Evolutionary conservation across 2,329 filamentous ascomycete species (phyloP), one percentile per base, ranked within the genome.

Genomic region (Pseudogymnoascus sp.): DNA sequence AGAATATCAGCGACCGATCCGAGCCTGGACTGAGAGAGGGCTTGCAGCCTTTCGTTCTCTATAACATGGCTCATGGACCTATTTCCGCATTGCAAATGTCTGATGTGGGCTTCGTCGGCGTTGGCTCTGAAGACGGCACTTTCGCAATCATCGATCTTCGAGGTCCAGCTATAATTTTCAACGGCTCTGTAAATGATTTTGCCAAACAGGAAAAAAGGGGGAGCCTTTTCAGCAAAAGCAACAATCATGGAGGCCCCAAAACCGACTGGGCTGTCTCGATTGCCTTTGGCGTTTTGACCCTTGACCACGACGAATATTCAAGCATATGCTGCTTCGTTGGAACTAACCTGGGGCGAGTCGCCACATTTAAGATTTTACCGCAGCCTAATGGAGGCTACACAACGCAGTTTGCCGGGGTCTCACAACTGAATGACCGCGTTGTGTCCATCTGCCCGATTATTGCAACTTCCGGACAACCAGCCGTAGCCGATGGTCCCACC

Each of bases 301-400:
- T 97, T 3, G 94, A 97, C 45, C 89, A 88, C n/a, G 93, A 97
- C 71, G 86, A 90, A 66, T 99, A 96, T 72, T 97, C 94, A 1
- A 97, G 92, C 70, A 96, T 99, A 62, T 85, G 88, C 63, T 89
- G 94, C 67, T 95, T 97, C 67, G 89, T 95, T 1, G 94, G 94
- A 18, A 97, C 94, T 0, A 92, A 87, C 67, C 74, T 85, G 31
- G 94, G 94, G 40, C 90, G 90, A 69, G 78, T 97, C 15, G 85
- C 87, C 5, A 97, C 93, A 0, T 93, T 97, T 77, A 97, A 96
- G 76, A 80, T 99, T 21, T 77, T 97, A 2, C 94, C 94, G 0
- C 82, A 87, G 12, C 70, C 77, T 8, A 83, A 82, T 60, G 83
- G 87, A 4, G 81, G 86, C 9, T 97, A 96, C 73, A 80, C 83